phyloP scores from a whole-genome alignment of 2,329 filamentous ascomycete species.

The Botrytis elliptica region DNA sequence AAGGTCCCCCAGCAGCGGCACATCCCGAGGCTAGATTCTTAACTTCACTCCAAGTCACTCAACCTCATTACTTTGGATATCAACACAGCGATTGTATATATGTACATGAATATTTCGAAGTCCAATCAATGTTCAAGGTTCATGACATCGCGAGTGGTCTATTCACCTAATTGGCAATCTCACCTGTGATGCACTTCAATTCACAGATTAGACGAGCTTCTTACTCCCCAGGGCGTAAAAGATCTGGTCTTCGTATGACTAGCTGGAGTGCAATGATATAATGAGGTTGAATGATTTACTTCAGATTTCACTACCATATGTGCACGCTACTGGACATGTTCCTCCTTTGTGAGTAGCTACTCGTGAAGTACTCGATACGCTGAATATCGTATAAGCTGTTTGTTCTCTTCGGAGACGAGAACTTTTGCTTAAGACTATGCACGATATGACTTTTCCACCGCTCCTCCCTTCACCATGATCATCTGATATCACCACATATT shows the following conservation, averaged over 20 bases:
- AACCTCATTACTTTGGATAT: not conserved
- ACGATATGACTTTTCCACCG: not conserved
- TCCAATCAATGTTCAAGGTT: not conserved
- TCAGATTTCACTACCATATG: not conserved
- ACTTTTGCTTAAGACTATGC: not conserved
- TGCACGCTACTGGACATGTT: not conserved
- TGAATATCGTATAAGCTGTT: not conserved
- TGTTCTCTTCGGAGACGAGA: not conserved
- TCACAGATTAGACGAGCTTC: not conserved
- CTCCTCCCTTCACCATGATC: not conserved
- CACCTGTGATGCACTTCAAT: not conserved
- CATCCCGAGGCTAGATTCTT: conserved; percentile 11
- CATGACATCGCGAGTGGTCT: too few relatives aligned
- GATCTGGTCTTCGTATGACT: not conserved
- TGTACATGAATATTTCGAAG: too few relatives aligned
- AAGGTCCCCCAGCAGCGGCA: not conserved
- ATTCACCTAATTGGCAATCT: not conserved
- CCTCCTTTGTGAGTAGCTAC: not conserved
- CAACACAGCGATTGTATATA: not conserved
- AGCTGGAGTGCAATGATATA: not conserved
- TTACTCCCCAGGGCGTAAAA: not conserved
- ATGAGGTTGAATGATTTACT: not conserved
- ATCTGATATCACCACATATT: not conserved
- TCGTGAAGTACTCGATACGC: not conserved
- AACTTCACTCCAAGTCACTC: conserved; percentile 3